Base-by-base conservation (phyloP, 805 yeast genomes). In the Nakazawaea ernobii region DNA sequence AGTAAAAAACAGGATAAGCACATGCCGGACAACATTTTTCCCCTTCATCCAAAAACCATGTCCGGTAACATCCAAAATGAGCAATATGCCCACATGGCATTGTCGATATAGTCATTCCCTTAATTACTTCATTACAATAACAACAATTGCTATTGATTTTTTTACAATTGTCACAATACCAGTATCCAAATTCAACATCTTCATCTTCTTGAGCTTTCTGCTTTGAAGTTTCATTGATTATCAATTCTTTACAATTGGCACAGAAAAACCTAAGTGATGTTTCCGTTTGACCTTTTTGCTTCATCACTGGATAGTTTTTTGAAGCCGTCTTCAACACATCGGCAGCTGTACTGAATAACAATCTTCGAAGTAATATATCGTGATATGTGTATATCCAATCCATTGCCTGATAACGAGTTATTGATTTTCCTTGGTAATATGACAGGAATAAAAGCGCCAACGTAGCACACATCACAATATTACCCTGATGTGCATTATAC, bases 1-100 rank as follows among this genome's bases (percentile, higher is more conserved):
- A 39, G 8, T 7, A 35, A 6, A 48, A 33, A 28, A 44, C 46
- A 9, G 40, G 40, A 35, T 49, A 41, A n/a, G 42, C 49, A 49
- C 48, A 49, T 3, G 80, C 82, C 1, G 97, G 97, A 60, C 98
- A 91, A 48, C 79, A 87, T 2, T 65, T 58, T 70, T 84, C 81
- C 13, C 68, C 70, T 35, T 77, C 82, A 1, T 75, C 80, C 17
- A 82, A 60, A 57, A 86, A 82, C 97, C 97, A 92, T 33, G 75
- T 73, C 50, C 74, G 72, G 57, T 89, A 68, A 68, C 98, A 92
- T 2, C 81, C 82, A 58, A 80, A 80, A 65, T 92, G 98, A 1
- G 92, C 90, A 48, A 81, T 72, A 63, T 92, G 98, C 0, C 97
- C 97, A 68, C 98, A 92, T 26, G 69, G 75, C 43, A 85, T 61